phyloP scores from a whole-genome alignment of 73 alveolate genomes.

The Stentor roeselii region DNA sequence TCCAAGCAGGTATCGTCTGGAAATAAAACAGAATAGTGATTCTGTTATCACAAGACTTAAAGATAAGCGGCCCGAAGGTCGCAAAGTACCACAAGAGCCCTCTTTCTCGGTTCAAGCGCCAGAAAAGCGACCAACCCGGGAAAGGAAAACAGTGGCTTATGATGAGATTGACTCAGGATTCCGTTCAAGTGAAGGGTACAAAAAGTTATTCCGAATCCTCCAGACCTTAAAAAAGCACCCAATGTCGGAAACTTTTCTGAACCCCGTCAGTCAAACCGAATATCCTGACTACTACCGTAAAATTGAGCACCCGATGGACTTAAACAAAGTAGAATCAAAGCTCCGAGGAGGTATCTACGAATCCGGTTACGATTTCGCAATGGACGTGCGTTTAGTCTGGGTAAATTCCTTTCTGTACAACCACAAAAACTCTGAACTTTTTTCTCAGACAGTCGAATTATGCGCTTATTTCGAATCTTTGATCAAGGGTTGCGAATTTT shows the following conservation, averaged over 20 bases:
- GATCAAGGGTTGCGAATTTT: conserved; percentile 28
- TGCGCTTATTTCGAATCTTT: conserved; percentile 9
- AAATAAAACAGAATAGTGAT: not conserved
- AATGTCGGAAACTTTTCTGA: conserved; percentile 35
- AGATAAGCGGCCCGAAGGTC: conserved; percentile 8
- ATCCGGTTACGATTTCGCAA: conserved; percentile 30
- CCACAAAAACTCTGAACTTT: conserved; percentile 26
- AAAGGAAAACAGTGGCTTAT: conserved; percentile 11
- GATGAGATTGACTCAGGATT: conserved; percentile 4
- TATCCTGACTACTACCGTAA: conserved; percentile 77
- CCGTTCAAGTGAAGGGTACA: not conserved
- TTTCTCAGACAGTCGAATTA: conserved; percentile 26
- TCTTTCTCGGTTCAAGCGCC: not conserved
- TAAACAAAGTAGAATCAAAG: conserved; percentile 66
- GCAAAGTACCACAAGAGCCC: not conserved
- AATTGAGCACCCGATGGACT: conserved; percentile 77
- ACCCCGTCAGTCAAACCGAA: conserved; percentile 31
- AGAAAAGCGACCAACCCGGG: conserved; percentile 5
- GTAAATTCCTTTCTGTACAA: conserved; percentile 35
- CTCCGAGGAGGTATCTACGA: conserved; percentile 27
- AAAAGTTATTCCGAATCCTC: conserved; percentile 6
- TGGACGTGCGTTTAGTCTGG: conserved; percentile 37
- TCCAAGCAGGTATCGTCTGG: not conserved
- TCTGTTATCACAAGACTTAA: not conserved
- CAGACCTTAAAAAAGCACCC: conserved; percentile 26